Evolutionary conservation across 192 early-diverging fungal genomes (phyloP).

Genomic region (Diversispora epigaea): DNA sequence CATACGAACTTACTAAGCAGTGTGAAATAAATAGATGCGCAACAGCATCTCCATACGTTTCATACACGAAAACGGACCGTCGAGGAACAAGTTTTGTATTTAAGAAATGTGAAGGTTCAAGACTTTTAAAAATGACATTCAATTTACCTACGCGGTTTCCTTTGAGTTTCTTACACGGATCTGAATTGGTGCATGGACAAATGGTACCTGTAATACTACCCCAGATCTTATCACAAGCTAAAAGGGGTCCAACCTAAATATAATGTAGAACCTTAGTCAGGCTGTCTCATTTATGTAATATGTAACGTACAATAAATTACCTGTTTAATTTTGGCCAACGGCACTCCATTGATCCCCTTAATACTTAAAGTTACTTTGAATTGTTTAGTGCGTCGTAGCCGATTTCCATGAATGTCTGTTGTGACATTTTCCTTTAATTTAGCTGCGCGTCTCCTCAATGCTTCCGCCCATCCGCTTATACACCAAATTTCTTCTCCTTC

Average conservation of each 20-base stretch:
- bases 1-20: constrained; percentile 10
- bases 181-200: constrained; percentile 5
- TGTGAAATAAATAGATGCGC: constrained; percentile 1
- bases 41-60: constrained; percentile 7
- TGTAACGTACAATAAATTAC: background rate
- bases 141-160: background rate
- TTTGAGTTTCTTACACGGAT: constrained; percentile 11
- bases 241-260: constrained; percentile 12
- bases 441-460: background rate
- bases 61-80: background rate
- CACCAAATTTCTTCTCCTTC: constrained; percentile 17
- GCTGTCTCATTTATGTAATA: constrained; percentile 10
- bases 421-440: constrained; percentile 9
- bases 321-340: constrained; percentile 12
- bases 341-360: constrained; percentile 13
- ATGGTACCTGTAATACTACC: constrained; percentile 9
- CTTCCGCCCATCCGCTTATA: constrained; percentile 19
- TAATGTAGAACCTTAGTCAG: background rate
- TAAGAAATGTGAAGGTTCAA: constrained; percentile 8
- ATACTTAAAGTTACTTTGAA: constrained; percentile 11
- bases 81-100: background rate
- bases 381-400: constrained; percentile 1
- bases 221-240: background rate
- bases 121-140: background rate
- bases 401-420: constrained; percentile 15